These are phyloP conservation scores for Psophocarpus tetragonolobus DNA, from an alignment of 306 rosid genomes.

Conservation along the genomic window DNA sequence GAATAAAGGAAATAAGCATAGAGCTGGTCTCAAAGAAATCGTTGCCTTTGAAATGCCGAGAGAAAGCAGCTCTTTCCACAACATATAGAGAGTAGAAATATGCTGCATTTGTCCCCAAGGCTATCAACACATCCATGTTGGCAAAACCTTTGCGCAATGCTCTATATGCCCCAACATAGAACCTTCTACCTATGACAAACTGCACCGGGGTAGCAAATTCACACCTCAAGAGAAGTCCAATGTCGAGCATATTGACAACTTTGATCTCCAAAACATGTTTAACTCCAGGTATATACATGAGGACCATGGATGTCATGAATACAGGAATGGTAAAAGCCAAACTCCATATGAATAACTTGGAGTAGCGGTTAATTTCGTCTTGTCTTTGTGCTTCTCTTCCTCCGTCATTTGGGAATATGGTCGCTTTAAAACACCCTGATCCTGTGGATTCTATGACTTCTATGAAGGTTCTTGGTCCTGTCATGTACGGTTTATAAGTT, in stretches of 20 bases:
- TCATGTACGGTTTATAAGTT: constrained; percentile 60
- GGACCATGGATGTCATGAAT: constrained; percentile 79
- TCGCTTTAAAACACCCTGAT: constrained; percentile 61
- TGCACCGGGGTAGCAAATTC: constrained; percentile 73
- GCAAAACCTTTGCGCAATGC: constrained; percentile 68
- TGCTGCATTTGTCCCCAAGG: constrained; percentile 87
- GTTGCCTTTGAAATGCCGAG: constrained; percentile 54
- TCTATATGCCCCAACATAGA: constrained; percentile 70
- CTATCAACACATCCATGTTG: constrained; percentile 86
- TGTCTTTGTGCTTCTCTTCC: constrained; percentile 51
- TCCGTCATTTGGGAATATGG: constrained; percentile 55
- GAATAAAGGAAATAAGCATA: constrained; percentile 78
- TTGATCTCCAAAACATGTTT: constrained; percentile 53
- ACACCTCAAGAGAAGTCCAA: constrained; percentile 72
- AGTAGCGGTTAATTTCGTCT: constrained; percentile 57
- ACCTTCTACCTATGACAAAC: constrained; percentile 70
- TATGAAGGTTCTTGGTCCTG: constrained; percentile 80
- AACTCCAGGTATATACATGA: constrained; percentile 68
- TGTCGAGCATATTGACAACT: constrained; percentile 58
- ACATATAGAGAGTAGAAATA: constrained; percentile 82
- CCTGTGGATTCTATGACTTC: constrained; percentile 65
- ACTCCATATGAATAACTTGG: constrained; percentile 62
- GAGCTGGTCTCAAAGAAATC: constrained; percentile 91
- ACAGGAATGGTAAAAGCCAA: constrained; percentile 65
- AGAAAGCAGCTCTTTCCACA: constrained; percentile 57